Evolutionary conservation across 148 eudicot genomes (phyloP).

Genomic region (Fagopyrum esculentum): DNA sequence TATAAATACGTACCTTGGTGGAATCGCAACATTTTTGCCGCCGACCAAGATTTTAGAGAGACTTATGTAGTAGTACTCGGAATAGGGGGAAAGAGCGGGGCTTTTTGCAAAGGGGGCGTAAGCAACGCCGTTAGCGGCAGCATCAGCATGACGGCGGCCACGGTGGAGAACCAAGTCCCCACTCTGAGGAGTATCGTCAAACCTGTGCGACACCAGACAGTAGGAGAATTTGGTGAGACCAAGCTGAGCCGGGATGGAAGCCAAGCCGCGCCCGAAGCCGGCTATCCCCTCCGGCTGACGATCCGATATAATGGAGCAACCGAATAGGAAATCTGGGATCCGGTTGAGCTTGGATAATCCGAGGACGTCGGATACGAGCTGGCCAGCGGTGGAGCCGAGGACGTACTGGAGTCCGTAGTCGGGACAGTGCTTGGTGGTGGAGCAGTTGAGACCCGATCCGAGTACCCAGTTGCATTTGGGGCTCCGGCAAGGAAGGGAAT

Average conservation of each 20-base stretch:
- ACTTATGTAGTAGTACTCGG: slow-evolving; percentile 55
- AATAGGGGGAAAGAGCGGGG: slow-evolving; percentile 22
- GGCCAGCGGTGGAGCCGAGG: slow-evolving; percentile 47
- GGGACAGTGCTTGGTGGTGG: slow-evolving; percentile 35
- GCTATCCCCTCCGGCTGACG: slow-evolving; percentile 60
- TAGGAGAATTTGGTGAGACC: slow-evolving; percentile 54
- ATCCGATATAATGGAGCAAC: slow-evolving; percentile 52
- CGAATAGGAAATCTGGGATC: slow-evolving; percentile 33
- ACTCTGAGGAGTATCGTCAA: slow-evolving; percentile 38
- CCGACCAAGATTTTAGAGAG: slow-evolving; percentile 57
- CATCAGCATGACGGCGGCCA: slow-evolving; percentile 12
- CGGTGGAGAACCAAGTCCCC: slow-evolving; percentile 35
- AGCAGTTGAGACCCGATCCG: slow-evolving; percentile 21
- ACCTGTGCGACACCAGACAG: slow-evolving; percentile 57
- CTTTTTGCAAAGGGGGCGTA: slow-evolving; percentile 54
- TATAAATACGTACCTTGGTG: slow-evolving; percentile 14
- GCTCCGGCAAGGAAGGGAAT: slow-evolving; percentile 39
- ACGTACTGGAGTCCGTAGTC: slow-evolving; percentile 48
- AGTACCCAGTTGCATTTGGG: slow-evolving; percentile 44
- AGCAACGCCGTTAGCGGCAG: slow-evolving; percentile 9
- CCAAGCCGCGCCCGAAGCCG: slow-evolving; percentile 67
- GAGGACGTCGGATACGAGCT: slow-evolving; percentile 44
- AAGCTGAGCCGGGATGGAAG: slow-evolving; percentile 62
- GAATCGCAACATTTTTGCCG: slow-evolving; percentile 37
- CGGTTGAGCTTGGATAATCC: slow-evolving; percentile 14